phyloP scores from a whole-genome alignment of 2,329 filamentous ascomycete species.

The Fusarium sp. region DNA sequence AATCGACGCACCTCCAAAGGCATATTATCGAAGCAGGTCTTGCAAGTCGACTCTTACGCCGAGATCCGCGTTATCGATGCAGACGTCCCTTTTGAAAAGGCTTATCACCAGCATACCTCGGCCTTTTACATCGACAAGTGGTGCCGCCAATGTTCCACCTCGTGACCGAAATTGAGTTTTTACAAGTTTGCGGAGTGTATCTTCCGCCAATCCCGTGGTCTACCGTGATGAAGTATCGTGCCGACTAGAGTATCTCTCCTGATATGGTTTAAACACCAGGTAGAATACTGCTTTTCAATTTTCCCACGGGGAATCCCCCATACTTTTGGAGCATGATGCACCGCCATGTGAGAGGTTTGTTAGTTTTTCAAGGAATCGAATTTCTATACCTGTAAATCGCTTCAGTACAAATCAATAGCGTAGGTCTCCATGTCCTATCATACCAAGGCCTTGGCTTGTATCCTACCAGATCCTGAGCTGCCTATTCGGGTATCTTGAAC shows the following conservation, averaged over 20 bases:
- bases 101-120: neutral
- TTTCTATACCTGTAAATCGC: neutral
- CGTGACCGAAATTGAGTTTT: neutral
- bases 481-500: neutral
- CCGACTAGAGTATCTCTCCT: too few species aligned
- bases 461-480: neutral
- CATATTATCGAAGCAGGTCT: neutral
- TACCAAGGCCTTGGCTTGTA: slow-evolving; percentile 21
- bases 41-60: neutral
- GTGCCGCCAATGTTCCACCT: neutral
- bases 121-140: neutral
- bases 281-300: neutral
- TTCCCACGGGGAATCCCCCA: too few species aligned
- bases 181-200: neutral
- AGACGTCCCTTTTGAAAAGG: neutral
- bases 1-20: neutral
- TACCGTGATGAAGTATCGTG: neutral
- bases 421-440: neutral
- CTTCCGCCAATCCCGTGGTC: neutral
- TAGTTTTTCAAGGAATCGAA: neutral
- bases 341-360: neutral
- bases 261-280: neutral
- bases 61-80: neutral
- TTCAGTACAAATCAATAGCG: neutral
- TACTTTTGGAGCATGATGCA: neutral